Base-by-base conservation (phyloP, 768 basidiomycete species). In the Brasilioporus rufonigricans region DNA sequence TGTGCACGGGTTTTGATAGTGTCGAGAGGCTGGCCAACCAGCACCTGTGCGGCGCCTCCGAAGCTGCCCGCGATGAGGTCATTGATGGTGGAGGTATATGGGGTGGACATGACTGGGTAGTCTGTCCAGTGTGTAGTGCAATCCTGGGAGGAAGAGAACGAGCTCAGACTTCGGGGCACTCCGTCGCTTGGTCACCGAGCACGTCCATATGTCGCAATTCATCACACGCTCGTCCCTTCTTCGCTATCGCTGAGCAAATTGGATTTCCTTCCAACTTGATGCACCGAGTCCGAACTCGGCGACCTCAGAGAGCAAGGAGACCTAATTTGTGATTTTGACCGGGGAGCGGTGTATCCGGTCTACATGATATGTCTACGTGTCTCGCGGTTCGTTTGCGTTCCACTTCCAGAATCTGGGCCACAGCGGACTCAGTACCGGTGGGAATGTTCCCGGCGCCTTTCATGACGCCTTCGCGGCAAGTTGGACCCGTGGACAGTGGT, bases 1-100 rank as follows among this genome's bases (percentile, higher is more conserved):
- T 94, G 91, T 12, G 92, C 91, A 47, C 92, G 80, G 23, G 91
- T 92, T 77, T 93, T 93, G 69, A 93, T 71, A 0, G 92, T 93
- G 65, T 93, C 92, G 26, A 94, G 76, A 1, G 91, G 92, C 61
- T 96, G 95, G 3, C 95, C 93, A n/a, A 94, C 89, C 12, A 98
- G 76, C 13, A 98, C 95, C 64, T 98, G 96, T 0, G 91, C 87
- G 2, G 93, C 93, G n/a, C 96, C 96, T 31, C 85, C 95, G 8
- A 92, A 80, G 68, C 89, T 91, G 6, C 95, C 95, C 0, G 94
- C 89, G 23, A 95, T 71, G 27, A 98, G 82, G 65, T 92, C 91
- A 61, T 93, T 91, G 36, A 87, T 65, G 0, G 88, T 91, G 43
- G 80, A 73, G n/a, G 80, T 70, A 44, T 73, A 73, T 9, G 61